These are phyloP conservation scores for Zostera marina DNA, from an alignment of 116 monocot species.

Conservation along the genomic window DNA sequence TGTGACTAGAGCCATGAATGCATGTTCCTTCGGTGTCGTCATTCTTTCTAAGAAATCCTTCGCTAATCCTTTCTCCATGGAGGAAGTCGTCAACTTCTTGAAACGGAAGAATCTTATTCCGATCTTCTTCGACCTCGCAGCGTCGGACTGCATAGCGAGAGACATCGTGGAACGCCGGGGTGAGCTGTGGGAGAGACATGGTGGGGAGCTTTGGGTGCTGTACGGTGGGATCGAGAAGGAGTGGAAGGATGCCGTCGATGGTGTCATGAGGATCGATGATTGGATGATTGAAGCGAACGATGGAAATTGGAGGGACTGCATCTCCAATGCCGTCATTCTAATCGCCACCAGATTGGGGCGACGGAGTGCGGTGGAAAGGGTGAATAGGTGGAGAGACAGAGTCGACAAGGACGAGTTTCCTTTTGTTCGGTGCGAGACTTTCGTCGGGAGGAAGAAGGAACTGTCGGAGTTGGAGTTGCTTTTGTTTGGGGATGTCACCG, in stretches of 20 bases:
- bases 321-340: slow-evolving; percentile 41
- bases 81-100: slow-evolving; percentile 60
- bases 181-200: slow-evolving; percentile 83
- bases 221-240: slow-evolving; percentile 76
- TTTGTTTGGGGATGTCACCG: slow-evolving; percentile 77
- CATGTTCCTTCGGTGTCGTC: slow-evolving; percentile 55
- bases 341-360: slow-evolving; percentile 65
- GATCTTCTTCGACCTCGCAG: slow-evolving; percentile 59
- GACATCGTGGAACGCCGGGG: slow-evolving; percentile 78
- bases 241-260: slow-evolving; percentile 82
- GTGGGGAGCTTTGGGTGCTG: slow-evolving; percentile 73
- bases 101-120: slow-evolving; percentile 59
- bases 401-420: slow-evolving; percentile 82
- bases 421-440: slow-evolving; percentile 52
- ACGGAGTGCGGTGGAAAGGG: slow-evolving; percentile 62
- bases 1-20: slow-evolving; percentile 54
- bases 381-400: slow-evolving; percentile 66
- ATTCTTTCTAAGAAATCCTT: slow-evolving; percentile 85
- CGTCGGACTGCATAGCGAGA: slow-evolving; percentile 65
- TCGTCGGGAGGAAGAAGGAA: slow-evolving; percentile 75
- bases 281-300: slow-evolving; percentile 61
- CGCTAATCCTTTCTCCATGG: slow-evolving; percentile 64
- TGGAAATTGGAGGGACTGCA: slow-evolving; percentile 87
- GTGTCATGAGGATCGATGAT: slow-evolving; percentile 40
- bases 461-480: slow-evolving; percentile 79